Base-by-base conservation (phyloP, 2,329 filamentous ascomycete species). In the Colletotrichum sp. region DNA sequence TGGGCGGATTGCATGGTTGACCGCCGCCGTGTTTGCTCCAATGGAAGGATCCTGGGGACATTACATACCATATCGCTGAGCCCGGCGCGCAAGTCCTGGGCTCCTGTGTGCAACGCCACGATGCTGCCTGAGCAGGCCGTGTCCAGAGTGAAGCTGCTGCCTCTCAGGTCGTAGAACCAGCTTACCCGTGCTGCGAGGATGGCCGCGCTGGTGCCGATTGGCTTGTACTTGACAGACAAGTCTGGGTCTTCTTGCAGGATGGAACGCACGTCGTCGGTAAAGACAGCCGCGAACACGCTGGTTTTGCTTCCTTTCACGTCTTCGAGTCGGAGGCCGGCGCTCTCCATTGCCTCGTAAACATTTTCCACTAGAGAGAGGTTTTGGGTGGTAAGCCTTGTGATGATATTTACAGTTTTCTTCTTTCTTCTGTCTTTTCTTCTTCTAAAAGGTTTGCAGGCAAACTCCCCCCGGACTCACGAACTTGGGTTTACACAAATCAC, bases 61-160 rank as follows among this genome's bases (percentile, higher is more conserved):
- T 32, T 21, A 61, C 57, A 34, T 61, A 61, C 57, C 55, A 65
- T 71, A 18, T 78, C 72, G 2, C 78, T 75, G 52, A 81, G 78
- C 8, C 80, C 80, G 1, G 79, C 74, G 30, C 74, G 77, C 28
- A 82, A 55, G 61, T 78, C 80, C 32, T 79, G 75, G 26, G 28
- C 78, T 70, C 85, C 88, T 66, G 86, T 82, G 76, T 90, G 86
- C 1, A 90, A 79, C 0, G 87, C 87, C 2, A 88, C 84, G 1
- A 90, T 80, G 61, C 84, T 86, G n/a, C 85, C 85, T 0, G 88
- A 89, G 76, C 89, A 91, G 2, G 86, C 89, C 1, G 89, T 90
- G 73, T 90, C 87, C 7, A 90, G 81, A 2, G 88, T 88, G 78
- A 88, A 82, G 55, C 86, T 87, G 0, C 88, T 85, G 0, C 88